These are phyloP conservation scores for Xylaria sp. DNA, from an alignment of 2,329 filamentous ascomycete genomes.

Conservation along the genomic window DNA sequence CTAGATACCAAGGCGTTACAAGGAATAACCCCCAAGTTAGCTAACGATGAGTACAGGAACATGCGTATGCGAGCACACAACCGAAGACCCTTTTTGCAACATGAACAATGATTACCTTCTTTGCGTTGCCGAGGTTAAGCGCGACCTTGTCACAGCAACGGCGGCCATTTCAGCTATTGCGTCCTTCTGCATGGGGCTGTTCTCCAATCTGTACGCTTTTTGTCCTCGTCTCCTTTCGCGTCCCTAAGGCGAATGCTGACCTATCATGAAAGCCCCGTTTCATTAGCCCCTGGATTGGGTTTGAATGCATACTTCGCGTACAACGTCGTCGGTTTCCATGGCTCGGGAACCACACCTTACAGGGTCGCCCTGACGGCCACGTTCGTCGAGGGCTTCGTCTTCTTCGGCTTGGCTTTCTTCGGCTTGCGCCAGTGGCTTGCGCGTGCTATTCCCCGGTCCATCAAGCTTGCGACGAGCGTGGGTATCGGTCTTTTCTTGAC, in stretches of 20 bases:
- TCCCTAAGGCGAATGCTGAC: conserved; percentile 19
- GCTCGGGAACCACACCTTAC: conserved; percentile 77
- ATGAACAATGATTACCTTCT: conserved; percentile 68
- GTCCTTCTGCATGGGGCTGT: conserved; percentile 84
- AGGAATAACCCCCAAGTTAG: conserved; percentile 54
- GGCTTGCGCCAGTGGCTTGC: conserved; percentile 91
- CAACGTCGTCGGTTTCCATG: conserved; percentile 78
- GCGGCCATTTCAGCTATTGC: conserved; percentile 83
- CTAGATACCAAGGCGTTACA: conserved; percentile 55
- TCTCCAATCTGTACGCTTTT: conserved; percentile 73
- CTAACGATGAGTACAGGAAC: conserved; percentile 71
- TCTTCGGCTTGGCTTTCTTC: conserved; percentile 80
- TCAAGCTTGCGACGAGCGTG: conserved; percentile 87
- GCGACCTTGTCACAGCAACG: conserved; percentile 85
- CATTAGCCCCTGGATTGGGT: conserved; percentile 79
- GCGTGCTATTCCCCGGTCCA: conserved; percentile 81
- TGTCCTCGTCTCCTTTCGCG: background rate
- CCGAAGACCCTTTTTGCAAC: conserved; percentile 63
- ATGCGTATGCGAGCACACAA: conserved; percentile 72
- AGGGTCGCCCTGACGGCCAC: conserved; percentile 82
- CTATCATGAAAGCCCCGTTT: conserved; percentile 63
- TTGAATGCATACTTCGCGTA: conserved; percentile 88
- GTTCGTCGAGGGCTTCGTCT: conserved; percentile 88
- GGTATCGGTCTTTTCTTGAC: conserved; percentile 87
- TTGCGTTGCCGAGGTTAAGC: conserved; percentile 73